Base-by-base conservation (phyloP, 1,284 basidiomycete genomes). In the Puccinia polysora region DNA sequence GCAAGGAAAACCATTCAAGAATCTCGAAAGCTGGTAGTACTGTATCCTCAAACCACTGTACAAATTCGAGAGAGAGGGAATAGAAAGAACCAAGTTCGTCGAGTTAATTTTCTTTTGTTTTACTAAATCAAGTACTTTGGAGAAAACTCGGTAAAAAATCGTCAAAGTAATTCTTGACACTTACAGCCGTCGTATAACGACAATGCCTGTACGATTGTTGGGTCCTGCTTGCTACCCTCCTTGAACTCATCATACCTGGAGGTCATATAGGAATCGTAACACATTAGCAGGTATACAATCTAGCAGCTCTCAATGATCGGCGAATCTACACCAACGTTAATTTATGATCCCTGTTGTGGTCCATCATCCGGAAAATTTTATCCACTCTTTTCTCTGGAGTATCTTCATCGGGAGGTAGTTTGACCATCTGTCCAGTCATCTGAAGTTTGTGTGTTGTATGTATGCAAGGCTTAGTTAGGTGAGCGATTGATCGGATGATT, bases 301-400 rank as follows among this genome's bases (percentile, higher is more conserved):
- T n/a, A n/a, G n/a, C n/a, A n/a, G n/a, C n/a, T 25, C 32, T 25
- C 23, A 32, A 55, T 20, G 18, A 89, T 88, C 78, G 94, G 20
- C 12, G 6, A 10, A 25, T 8, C 8, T 25, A 23, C 14, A 25
- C n/a, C 32, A n/a, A 62, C 75, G 49, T 32, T 67, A 73, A 70
- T 60, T 77, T 74, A 43, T 77, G 75, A 65, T 78, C 76, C 59
- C 75, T 68, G 69, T 77, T 77, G 65, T 76, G 69, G 60, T 78
- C 76, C 77, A 79, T 79, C 55, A 76, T 68, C n/a, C 74, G 73
- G 58, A 78, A 77, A 68, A 79, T 77, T 74, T 97, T 97, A 83
- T 95, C 90, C 73, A 97, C 93, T 45, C 93, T 88, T 91, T 98
- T 98, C 82, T 97, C 93, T 1, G 96, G 96, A 20, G 96, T 99